Percentiles rank a stretch among this genome's conserved stretches.
Evolutionary conservation across 352 stramenopile species (phyloP).

Genomic region (Globisporangium perplexum): DNA sequence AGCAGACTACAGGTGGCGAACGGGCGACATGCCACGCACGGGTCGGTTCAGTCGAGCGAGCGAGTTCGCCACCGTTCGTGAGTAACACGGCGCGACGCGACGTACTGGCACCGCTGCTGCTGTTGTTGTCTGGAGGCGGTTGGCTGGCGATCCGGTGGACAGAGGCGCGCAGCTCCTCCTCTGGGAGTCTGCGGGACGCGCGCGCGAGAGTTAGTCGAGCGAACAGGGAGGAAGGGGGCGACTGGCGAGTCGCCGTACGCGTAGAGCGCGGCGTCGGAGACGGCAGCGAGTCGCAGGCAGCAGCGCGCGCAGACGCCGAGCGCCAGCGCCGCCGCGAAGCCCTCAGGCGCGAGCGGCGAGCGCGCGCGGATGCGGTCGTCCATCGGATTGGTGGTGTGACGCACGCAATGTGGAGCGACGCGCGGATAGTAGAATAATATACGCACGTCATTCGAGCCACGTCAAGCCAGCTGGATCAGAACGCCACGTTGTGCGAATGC

Average conservation of each 20-base stretch:
- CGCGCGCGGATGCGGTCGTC: conserved; percentile 9
- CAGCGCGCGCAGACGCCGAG: conserved; percentile 58
- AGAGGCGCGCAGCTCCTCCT: conserved; percentile 23
- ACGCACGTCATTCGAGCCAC: too few relatives aligned
- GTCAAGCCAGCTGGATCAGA: too few relatives aligned
- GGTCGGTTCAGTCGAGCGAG: not conserved
- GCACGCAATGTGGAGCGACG: not conserved
- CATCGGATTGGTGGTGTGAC: not conserved
- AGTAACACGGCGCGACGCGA: not conserved
- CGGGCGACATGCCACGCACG: not conserved
- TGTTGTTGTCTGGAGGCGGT: not conserved
- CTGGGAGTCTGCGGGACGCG: conserved; percentile 17
- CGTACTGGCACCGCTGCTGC: not conserved
- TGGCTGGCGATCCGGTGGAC: not conserved
- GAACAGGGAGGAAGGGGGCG: not conserved
- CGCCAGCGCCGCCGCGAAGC: conserved; percentile 16
- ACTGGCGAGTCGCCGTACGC: conserved; percentile 18
- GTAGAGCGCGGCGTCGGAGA: conserved; percentile 44
- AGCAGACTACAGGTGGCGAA: conserved; percentile 31
- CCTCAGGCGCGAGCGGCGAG: conserved; percentile 24
- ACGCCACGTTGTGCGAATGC: conserved; percentile 1
- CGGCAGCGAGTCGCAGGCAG: conserved; percentile 51
- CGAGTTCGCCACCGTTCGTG: not conserved
- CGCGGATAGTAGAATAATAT: too few relatives aligned
- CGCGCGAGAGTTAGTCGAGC: not conserved